phyloP scores from a whole-genome alignment of 2,329 filamentous ascomycete species.

The Clarireedia sp. region DNA sequence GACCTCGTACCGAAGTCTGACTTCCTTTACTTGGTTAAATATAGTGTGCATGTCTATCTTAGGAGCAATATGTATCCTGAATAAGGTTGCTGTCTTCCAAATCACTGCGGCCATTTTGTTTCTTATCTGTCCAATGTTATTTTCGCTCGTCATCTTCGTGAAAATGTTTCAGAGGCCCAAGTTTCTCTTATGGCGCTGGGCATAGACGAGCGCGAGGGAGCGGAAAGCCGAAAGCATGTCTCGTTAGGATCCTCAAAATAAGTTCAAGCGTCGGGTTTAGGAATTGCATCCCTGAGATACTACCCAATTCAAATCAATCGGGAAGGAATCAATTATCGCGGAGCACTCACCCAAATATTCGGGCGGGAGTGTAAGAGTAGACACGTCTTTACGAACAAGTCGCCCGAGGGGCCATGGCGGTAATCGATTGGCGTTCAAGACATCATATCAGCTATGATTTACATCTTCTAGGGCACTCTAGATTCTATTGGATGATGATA shows the following conservation, averaged over 20 bases:
- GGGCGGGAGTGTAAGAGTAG: neutral
- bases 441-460: neutral
- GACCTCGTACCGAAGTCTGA: constrained; percentile 3
- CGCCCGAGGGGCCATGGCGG: constrained; percentile 3
- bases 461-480: neutral
- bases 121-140: neutral
- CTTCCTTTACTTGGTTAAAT: constrained; percentile 1
- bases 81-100: neutral
- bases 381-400: neutral
- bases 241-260: constrained; percentile 4
- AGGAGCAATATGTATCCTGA: neutral
- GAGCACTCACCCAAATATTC: neutral
- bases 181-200: neutral
- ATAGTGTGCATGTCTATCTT: constrained; percentile 6
- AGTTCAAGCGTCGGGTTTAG: neutral
- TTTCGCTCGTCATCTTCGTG: constrained; percentile 7
- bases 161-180: neutral
- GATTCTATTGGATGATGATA: constrained; percentile 6
- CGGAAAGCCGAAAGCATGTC: neutral
- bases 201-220: constrained; percentile 3
- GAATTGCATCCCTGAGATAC: constrained; percentile 7
- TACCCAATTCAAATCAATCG: constrained; percentile 3
- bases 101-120: neutral
- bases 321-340: neutral
- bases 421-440: constrained; percentile 3